Conservation (phyloP, 2,329 filamentous ascomycete genomes). For the Niveomyces coronatus region DNA sequence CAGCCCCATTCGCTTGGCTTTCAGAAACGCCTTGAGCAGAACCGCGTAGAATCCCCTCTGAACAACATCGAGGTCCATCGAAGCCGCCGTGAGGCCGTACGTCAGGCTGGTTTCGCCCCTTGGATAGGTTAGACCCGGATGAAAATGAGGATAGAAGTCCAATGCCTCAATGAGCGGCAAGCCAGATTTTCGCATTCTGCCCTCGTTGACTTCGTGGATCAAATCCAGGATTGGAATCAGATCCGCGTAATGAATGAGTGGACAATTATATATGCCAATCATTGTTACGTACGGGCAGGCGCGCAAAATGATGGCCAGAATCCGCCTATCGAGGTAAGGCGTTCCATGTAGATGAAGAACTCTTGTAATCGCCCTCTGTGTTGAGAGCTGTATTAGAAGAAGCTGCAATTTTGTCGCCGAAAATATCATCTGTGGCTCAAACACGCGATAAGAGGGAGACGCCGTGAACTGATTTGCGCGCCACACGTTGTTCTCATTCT, state of each 20-base stretch:
- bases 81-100: slow-evolving; percentile 23
- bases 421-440: slow-evolving; percentile 12
- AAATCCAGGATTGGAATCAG: slow-evolving; percentile 23
- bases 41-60: slow-evolving; percentile 25
- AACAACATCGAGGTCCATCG: slow-evolving; percentile 14
- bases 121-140: slow-evolving; percentile 17
- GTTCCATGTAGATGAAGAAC: slow-evolving; percentile 22
- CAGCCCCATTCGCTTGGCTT: slow-evolving; percentile 20
- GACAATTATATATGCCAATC: slow-evolving; percentile 28
- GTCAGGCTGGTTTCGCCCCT: slow-evolving; percentile 4
- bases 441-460: background rate
- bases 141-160: slow-evolving; percentile 25
- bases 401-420: slow-evolving; percentile 8
- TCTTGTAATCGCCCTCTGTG: slow-evolving; percentile 11
- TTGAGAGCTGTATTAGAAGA: slow-evolving; percentile 13
- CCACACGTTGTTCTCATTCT: slow-evolving; percentile 10
- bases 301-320: slow-evolving; percentile 25
- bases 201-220: slow-evolving; percentile 24
- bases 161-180: slow-evolving; percentile 16
- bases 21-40: slow-evolving; percentile 25
- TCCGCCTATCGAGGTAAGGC: slow-evolving; percentile 22
- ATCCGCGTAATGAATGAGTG: slow-evolving; percentile 27
- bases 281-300: slow-evolving; percentile 21
- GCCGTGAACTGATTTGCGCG: slow-evolving; percentile 13
- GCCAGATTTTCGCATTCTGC: slow-evolving; percentile 9